Evolutionary conservation across 768 basidiomycete species (phyloP), one percentile per base, ranked within the genome.

Genomic region (Tricholoma flavovirens): DNA sequence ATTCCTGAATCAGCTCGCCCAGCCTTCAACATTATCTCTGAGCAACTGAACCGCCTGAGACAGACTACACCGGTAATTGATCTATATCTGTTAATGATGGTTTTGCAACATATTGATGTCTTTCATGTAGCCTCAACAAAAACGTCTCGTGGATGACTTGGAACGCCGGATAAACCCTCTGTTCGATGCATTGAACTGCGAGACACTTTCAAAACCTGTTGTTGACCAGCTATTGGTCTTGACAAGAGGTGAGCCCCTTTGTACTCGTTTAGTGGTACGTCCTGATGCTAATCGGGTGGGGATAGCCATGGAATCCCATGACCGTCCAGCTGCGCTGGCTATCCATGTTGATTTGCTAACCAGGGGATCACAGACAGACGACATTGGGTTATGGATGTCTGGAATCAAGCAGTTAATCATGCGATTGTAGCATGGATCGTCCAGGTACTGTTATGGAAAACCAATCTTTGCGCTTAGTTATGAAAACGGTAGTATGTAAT

Each of bases 171-270:
- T 96, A 62, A 93, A 87, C 65, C 81, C 85, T 0, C 71, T 98
- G 45, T 97, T 95, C 64, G 95, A 97, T 66, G 87, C 85, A n/a
- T 72, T 98, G 62, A 97, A 98, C 69, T 93, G 91, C 65, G 79
- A 93, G 63, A 88, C 89, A 6, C 67, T 97, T 17, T 87, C 90
- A 12, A 74, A 76, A 57, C 68, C 80, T 10, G 84, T 91, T 21
- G 79, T 88, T 12, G 87, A 88, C 42, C 83, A 89, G 60, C 73
- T 97, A 29, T 65, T 83, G 19, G 81, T 84, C 40, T 76, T 98
- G 43, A 78, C 83, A 3, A 77, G 81, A 75, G 94, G 93, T 94
- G 59, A 24, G 14, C n/a, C 24, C 1, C 38, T 30, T 32, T 24
- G 3, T 14, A 1, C 14, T 38, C 19, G 43, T 22, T 42, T 42